Conservation (phyloP, 345 rosid genomes). For the Dovyalis caffra region DNA sequence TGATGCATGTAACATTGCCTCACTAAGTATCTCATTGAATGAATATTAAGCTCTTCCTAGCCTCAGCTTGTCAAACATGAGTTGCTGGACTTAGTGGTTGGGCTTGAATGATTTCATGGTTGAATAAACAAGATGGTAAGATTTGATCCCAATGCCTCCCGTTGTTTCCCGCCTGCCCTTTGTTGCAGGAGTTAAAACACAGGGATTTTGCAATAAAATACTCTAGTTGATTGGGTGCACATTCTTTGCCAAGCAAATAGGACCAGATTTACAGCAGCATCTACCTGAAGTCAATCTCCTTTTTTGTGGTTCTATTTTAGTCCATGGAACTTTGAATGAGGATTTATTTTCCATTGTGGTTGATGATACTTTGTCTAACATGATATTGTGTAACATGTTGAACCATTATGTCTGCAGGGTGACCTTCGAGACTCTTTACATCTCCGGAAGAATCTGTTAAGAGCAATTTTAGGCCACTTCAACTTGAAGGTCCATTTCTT, state of each 20-base stretch:
- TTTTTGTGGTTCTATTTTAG: neutral
- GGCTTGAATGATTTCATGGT: constrained; percentile 5
- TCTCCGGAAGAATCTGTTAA: constrained; percentile 70
- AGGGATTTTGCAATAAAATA: too few species aligned
- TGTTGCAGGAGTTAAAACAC: neutral
- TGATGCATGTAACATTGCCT: too few species aligned
- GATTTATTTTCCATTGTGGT: neutral
- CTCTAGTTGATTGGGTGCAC: too few species aligned
- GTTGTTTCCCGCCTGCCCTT: neutral
- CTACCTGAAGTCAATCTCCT: neutral
- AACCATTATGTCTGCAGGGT: constrained; percentile 50
- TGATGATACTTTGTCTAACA: neutral
- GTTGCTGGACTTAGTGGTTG: constrained; percentile 7
- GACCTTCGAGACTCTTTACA: constrained; percentile 69
- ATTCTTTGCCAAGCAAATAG: too few species aligned
- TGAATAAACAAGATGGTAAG: too few species aligned
- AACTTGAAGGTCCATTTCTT: constrained; percentile 62
- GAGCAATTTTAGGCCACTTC: constrained; percentile 53
- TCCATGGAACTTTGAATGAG: neutral
- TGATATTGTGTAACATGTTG: neutral
- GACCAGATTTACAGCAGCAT: neutral
- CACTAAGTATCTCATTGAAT: too few species aligned
- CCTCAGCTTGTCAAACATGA: too few species aligned
- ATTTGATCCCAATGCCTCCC: too few species aligned
- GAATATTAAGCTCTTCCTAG: too few species aligned